Conservation (phyloP, 192 early-diverging fungal species). For the Coemansia pectinata region DNA sequence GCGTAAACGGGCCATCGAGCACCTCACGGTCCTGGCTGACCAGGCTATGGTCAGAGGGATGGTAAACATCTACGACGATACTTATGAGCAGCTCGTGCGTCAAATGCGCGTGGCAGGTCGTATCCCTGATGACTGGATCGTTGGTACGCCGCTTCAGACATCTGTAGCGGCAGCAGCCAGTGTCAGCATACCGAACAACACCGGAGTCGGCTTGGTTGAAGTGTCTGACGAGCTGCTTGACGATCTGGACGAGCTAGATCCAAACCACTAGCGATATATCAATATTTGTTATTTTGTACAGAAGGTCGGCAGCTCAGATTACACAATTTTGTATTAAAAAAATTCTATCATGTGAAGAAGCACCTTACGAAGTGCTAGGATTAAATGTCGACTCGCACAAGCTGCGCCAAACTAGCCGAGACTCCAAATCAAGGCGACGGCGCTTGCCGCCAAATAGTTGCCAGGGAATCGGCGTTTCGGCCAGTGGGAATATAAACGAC, state of each 20-base stretch:
- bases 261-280: background rate
- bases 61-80: slow-evolving; percentile 67
- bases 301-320: background rate
- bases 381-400: slow-evolving; percentile 38
- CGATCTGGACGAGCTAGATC: slow-evolving; percentile 24
- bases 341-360: background rate
- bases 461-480: slow-evolving; percentile 42
- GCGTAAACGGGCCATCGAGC: slow-evolving; percentile 58
- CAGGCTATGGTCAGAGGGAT: slow-evolving; percentile 70
- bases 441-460: slow-evolving; percentile 38
- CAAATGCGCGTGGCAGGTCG: slow-evolving; percentile 60
- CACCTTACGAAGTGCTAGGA: background rate
- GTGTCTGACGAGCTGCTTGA: slow-evolving; percentile 15
- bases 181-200: background rate
- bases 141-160: slow-evolving; percentile 40
- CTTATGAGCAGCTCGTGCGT: slow-evolving; percentile 68
- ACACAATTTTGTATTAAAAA: background rate
- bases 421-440: slow-evolving; percentile 42
- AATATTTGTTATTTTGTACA: background rate
- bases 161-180: background rate
- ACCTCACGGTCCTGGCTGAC: slow-evolving; percentile 68
- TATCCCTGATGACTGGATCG: slow-evolving; percentile 63
- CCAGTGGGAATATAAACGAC: slow-evolving; percentile 36
- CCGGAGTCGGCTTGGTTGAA: background rate
- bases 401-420: slow-evolving; percentile 39